Percentiles rank a stretch among this genome's conserved stretches.
Evolutionary conservation across 2,329 filamentous ascomycete species (phyloP).

Genomic region (Ascochyta rabiei): DNA sequence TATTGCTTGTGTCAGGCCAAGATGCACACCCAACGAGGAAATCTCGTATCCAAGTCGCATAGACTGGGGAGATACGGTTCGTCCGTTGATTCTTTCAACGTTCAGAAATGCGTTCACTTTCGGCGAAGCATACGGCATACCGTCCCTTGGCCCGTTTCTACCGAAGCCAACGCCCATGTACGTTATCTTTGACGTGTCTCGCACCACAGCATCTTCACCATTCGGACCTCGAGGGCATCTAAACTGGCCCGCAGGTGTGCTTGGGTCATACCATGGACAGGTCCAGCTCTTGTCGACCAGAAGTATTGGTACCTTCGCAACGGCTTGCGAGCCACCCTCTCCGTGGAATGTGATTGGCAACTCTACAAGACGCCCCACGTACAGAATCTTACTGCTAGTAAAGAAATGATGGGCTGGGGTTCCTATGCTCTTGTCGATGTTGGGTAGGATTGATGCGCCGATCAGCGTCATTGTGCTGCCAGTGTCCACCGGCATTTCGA

Average conservation of each 20-base stretch:
- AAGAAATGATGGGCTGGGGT: slow-evolving; percentile 42
- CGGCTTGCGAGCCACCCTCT: slow-evolving; percentile 24
- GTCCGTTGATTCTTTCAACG: slow-evolving; percentile 35
- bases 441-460: slow-evolving; percentile 40
- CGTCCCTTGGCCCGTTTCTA: slow-evolving; percentile 36
- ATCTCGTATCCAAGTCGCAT: slow-evolving; percentile 39
- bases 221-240: slow-evolving; percentile 39
- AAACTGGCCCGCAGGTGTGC: slow-evolving; percentile 27
- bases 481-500: slow-evolving; percentile 44
- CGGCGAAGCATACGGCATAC: slow-evolving; percentile 38
- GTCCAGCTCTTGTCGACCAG: slow-evolving; percentile 43
- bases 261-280: slow-evolving; percentile 44
- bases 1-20: slow-evolving; percentile 37
- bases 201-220: slow-evolving; percentile 28
- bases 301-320: slow-evolving; percentile 36
- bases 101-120: slow-evolving; percentile 46
- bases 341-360: slow-evolving; percentile 38
- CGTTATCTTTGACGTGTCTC: slow-evolving; percentile 39
- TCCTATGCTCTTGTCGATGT: slow-evolving; percentile 29
- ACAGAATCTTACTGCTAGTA: slow-evolving; percentile 44
- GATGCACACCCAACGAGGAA: slow-evolving; percentile 36
- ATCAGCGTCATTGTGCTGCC: slow-evolving; percentile 44
- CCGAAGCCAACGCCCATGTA: slow-evolving; percentile 49
- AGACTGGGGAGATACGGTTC: slow-evolving; percentile 4
- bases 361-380: slow-evolving; percentile 39